Base-by-base conservation (phyloP, 306 rosid species). In the Herpetospermum pedunculosum region DNA sequence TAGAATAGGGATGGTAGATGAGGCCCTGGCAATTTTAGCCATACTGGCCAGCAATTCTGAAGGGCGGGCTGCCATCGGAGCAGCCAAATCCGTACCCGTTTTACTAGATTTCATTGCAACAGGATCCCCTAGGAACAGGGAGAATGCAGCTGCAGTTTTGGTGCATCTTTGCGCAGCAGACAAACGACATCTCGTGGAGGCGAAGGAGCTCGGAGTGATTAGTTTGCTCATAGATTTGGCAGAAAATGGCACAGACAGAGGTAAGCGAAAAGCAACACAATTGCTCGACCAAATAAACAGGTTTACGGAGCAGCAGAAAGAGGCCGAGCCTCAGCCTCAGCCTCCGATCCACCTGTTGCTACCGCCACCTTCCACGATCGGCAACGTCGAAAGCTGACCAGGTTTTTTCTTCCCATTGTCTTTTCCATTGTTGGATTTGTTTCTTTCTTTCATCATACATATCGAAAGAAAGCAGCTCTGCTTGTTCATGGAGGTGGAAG, bases 21-120 rank as follows among this genome's bases (percentile, higher is more conserved):
- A 94, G 84, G 96, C 98, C 37, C 81, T 94, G 79, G 98, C 98
- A 62, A 91, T 94, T 80, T 82, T 94, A 67, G 97, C 98, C 52
- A 94, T 94, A 75, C 76, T 94, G 80, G 75, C 98, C 29, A 91
- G 95, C 85, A 96, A 91, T 76, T 80, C 89, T 3, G 99, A 94
- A 52, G 99, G 96, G 58, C 92, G 87, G 75, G 81, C 89, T 26
- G 85, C 95, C 44, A 94, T 94, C 57, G 96, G 95, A 48, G 81
- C 88, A 41, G 88, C 92, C 2, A 84, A 87, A 46, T 94, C 98
- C 9, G 92, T 94, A 63, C 97, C 92, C 0, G 85, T 83, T 77
- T 84, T 94, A 83, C 91, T 94, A 16, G 86, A 82, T 77, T 85
- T 94, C 29, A 91, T 91, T 35, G 90, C 87, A 44, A 85, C 30